Evolutionary conservation across 2,329 filamentous ascomycete species (phyloP).

Genomic region (Diaporthe sp.): DNA sequence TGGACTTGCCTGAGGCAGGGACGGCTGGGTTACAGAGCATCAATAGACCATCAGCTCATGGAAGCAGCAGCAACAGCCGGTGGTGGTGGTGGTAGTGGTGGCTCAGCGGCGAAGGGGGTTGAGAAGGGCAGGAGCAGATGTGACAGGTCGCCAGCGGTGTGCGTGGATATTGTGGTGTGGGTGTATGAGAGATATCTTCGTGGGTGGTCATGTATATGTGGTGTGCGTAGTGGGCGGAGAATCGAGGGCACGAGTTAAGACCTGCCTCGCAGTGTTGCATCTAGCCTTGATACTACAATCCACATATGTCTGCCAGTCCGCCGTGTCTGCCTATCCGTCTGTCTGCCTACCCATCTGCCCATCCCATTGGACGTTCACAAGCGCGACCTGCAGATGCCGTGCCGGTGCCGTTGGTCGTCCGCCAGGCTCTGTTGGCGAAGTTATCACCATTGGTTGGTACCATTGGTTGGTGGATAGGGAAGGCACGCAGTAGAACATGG

Average conservation of each 20-base stretch:
- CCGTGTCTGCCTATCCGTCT: not conserved
- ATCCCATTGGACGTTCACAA: constrained; percentile 18
- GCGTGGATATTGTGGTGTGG: not conserved
- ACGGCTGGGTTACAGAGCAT: constrained; percentile 16
- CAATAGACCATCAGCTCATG: not conserved
- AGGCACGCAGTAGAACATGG: constrained; percentile 28
- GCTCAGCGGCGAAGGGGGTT: constrained; percentile 6
- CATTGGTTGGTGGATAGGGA: constrained; percentile 31
- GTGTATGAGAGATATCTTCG: not conserved
- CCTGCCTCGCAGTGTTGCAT: constrained; percentile 32
- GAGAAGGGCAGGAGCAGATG: not conserved
- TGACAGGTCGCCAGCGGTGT: constrained; percentile 22
- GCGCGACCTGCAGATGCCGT: constrained; percentile 38
- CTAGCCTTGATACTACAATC: constrained; percentile 15
- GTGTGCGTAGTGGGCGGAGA: constrained; percentile 20
- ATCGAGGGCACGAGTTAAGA: constrained; percentile 29
- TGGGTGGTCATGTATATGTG: not conserved
- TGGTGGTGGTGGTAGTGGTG: not conserved
- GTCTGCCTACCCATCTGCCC: not conserved
- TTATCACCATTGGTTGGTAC: constrained; percentile 30
- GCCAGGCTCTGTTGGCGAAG: constrained; percentile 14
- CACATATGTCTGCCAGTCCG: not conserved
- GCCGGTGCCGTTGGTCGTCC: not conserved
- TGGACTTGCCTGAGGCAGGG: constrained; percentile 23
- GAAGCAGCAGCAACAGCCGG: not conserved